phyloP scores from a whole-genome alignment of 176 grass and related monocot species.

The Rhynchospora breviuscula region DNA sequence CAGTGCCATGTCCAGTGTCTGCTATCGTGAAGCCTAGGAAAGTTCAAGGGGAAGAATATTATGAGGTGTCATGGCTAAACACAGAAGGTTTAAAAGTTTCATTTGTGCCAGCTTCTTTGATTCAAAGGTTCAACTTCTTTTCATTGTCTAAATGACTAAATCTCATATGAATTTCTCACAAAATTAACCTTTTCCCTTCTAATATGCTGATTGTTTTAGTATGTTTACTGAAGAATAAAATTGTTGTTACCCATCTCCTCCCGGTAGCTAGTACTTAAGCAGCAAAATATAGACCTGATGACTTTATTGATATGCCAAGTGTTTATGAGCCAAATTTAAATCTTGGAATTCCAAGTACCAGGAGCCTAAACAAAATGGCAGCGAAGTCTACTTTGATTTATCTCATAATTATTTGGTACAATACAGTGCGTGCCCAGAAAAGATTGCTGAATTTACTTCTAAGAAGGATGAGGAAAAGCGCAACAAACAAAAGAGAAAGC shows the following conservation, averaged over 20 bases:
- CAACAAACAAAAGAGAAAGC: constrained; percentile 50
- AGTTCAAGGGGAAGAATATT: constrained; percentile 65
- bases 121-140: constrained; percentile 45
- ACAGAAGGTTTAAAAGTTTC: constrained; percentile 56
- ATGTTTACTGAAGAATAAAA: not conserved
- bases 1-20: constrained; percentile 71
- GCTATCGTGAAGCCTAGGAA: constrained; percentile 62
- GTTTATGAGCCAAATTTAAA: not conserved
- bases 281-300: not conserved
- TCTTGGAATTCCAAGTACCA: not conserved
- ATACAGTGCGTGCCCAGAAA: constrained; percentile 89
- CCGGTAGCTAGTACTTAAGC: not conserved
- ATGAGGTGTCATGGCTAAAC: constrained; percentile 81
- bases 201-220: constrained; percentile 8
- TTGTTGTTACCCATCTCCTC: not conserved
- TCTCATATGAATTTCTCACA: not conserved
- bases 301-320: not conserved
- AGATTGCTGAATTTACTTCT: constrained; percentile 64
- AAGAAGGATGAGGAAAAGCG: constrained; percentile 60
- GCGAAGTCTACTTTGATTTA: not conserved
- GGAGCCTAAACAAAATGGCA: not conserved
- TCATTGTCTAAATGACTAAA: not conserved
- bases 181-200: not conserved
- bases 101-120: constrained; percentile 57
- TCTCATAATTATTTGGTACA: not conserved